Percentiles rank a stretch among this genome's conserved stretches.
Evolutionary conservation across 2,329 filamentous ascomycete genomes (phyloP).

Genomic region (Plenodomus biglobosus): DNA sequence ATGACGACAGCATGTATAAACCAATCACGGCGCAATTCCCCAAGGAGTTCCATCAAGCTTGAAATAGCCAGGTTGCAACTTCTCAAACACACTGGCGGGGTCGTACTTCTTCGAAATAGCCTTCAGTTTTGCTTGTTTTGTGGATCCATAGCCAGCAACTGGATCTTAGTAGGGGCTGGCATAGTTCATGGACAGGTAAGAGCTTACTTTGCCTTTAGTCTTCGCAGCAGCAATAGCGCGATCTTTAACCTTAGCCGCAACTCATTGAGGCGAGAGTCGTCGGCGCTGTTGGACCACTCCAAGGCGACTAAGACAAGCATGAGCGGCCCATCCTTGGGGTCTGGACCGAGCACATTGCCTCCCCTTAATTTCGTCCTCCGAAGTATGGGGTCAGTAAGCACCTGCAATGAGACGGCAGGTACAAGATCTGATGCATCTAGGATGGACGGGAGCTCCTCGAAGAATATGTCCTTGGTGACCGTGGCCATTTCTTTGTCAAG

Average conservation of each 20-base stretch:
- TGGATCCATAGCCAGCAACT: constrained; percentile 46
- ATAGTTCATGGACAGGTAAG: constrained; percentile 53
- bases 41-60: constrained; percentile 23
- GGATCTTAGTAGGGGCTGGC: constrained; percentile 48
- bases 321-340: constrained; percentile 16
- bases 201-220: constrained; percentile 9
- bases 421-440: constrained; percentile 20
- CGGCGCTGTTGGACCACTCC: constrained; percentile 20
- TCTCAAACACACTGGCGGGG: constrained; percentile 23
- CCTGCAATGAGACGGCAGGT: constrained; percentile 27
- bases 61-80: constrained; percentile 21
- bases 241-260: constrained; percentile 14
- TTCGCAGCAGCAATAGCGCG: constrained; percentile 14
- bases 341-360: constrained; percentile 25
- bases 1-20: no score
- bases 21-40: no score
- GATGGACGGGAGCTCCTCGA: constrained; percentile 21
- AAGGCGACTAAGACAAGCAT: constrained; percentile 17
- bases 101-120: constrained; percentile 23
- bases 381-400: constrained; percentile 27
- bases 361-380: constrained; percentile 20
- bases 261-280: constrained; percentile 19
- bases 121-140: constrained; percentile 34
- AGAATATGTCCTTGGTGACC: constrained; percentile 26
- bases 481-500: constrained; percentile 23